Evolutionary conservation across 495 filamentous ascomycete species (phyloP), one percentile per base, ranked within the genome.

Genomic region (Xylaria longipes): DNA sequence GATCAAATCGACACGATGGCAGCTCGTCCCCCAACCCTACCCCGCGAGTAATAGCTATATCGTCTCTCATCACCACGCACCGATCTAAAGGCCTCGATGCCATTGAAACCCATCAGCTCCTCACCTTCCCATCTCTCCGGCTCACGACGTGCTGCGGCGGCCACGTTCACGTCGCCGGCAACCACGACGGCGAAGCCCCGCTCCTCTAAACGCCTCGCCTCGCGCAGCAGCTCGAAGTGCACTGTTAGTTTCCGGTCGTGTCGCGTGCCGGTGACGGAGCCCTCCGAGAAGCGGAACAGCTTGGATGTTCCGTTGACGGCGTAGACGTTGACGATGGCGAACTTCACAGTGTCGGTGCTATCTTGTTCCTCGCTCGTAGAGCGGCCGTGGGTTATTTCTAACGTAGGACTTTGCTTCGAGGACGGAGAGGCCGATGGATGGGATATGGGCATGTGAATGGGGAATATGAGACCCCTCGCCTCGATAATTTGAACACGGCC

Each of bases 1-100:
- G 7, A 80, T 61, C 76, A 83, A 61, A 71, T 84, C 82, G 20
- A 84, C 82, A 64, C 82, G 72, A 65, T 83, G 80, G 43, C 79
- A 79, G 12, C 80, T 80, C 6, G 29, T 73, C 9, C 78, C 82
- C 81, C 81, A 83, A 2, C 54, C 60, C 58, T 72, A 3, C 46
- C 64, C n/a, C 78, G 68, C 7, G 81, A 75, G 46, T 75, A 71
- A 63, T 80, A 83, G 11, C 75, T 82, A 68, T 80, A 82, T 33
- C 73, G 72, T 70, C 75, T 78, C 74, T 74, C 76, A 20, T 45
- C 31, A 11, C 75, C 74, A 7, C 74, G 56, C 35, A 75, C 27
- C 11, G 67, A 60, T 20, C 81, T 71, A 31, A 76, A 84, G 20
- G 75, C 71, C 71, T 84, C 82, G 25, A 81, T 67, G 15, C 64